A percentile compares a stretch with the other conserved stretches of the same genome.
These are phyloP conservation scores for Alternaria sp. DNA, from an alignment of 2,329 filamentous ascomycete species.

Conservation along the genomic window DNA sequence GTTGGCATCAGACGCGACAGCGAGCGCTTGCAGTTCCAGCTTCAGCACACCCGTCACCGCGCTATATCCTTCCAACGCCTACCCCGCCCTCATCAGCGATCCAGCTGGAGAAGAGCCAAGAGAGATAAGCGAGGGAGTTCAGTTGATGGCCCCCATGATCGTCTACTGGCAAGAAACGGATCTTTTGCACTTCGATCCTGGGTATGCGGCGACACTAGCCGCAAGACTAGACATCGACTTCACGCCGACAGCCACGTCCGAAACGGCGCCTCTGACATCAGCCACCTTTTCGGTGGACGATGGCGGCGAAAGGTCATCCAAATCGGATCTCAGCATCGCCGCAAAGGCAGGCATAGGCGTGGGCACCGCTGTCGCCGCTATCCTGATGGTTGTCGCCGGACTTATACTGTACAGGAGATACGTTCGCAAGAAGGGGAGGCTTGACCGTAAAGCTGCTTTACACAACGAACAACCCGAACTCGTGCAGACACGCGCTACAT, in stretches of 20 bases:
- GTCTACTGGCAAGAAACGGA: not conserved
- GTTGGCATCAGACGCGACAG: not conserved
- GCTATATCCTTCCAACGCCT: too few species aligned
- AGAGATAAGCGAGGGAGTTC: not conserved
- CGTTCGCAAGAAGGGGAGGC: not conserved
- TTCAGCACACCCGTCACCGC: not conserved
- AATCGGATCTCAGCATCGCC: not conserved
- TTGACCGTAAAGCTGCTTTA: not conserved
- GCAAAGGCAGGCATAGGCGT: conserved; percentile 3
- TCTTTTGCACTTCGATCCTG: not conserved
- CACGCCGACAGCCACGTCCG: not conserved
- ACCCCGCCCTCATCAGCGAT: too few species aligned
- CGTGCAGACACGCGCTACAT: not conserved
- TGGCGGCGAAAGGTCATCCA: not conserved
- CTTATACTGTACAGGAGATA: not conserved
- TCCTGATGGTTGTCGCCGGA: not conserved
- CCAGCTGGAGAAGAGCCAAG: too few species aligned
- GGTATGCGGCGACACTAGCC: not conserved
- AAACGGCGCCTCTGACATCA: not conserved
- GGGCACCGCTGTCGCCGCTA: not conserved
- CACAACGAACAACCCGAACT: not conserved
- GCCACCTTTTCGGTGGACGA: not conserved
- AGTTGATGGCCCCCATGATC: not conserved
- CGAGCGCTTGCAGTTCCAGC: not conserved
- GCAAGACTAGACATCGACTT: not conserved